Evolutionary conservation across 1,139 yeast genomes (phyloP).

Genomic region (Yamadazyma atlantica): DNA sequence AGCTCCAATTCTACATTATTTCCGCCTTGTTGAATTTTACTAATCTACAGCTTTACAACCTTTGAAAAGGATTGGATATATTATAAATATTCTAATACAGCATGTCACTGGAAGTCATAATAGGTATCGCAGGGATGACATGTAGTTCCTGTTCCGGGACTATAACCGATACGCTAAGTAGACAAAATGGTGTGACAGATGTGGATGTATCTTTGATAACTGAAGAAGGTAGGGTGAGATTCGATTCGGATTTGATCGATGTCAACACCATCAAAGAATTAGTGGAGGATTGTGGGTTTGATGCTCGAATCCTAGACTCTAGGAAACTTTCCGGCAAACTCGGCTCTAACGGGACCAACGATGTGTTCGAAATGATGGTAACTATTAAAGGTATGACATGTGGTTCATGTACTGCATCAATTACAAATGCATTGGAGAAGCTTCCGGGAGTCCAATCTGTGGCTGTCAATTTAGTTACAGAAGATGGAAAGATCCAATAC

Average conservation of each 20-base stretch:
- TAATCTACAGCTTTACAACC: too few relatives aligned
- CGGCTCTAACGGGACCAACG: background rate
- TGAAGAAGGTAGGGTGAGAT: conserved; percentile 33
- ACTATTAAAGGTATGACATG: conserved; percentile 80
- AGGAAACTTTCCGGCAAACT: background rate
- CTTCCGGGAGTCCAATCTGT: conserved; percentile 24
- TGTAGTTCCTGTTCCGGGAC: conserved; percentile 38
- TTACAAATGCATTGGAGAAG: conserved; percentile 51
- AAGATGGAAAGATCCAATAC: conserved; percentile 31
- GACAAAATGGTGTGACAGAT: conserved; percentile 22
- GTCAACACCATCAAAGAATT: conserved; percentile 18
- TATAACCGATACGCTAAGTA: conserved; percentile 25
- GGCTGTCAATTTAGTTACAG: conserved; percentile 37
- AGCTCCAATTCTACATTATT: too few relatives aligned
- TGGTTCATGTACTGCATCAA: conserved; percentile 71
- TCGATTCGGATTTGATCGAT: conserved; percentile 12
- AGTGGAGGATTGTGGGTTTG: conserved; percentile 44
- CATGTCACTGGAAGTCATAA: conserved; percentile 4
- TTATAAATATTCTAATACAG: too few relatives aligned
- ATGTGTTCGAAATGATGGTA: conserved; percentile 3
- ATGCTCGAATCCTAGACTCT: conserved; percentile 18
- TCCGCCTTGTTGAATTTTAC: too few relatives aligned
- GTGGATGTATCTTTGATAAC: conserved; percentile 37
- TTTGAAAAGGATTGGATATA: background rate
- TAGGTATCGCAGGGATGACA: conserved; percentile 35